Conservation (phyloP, 2,329 filamentous ascomycete species). For the Claviceps cyperi region DNA sequence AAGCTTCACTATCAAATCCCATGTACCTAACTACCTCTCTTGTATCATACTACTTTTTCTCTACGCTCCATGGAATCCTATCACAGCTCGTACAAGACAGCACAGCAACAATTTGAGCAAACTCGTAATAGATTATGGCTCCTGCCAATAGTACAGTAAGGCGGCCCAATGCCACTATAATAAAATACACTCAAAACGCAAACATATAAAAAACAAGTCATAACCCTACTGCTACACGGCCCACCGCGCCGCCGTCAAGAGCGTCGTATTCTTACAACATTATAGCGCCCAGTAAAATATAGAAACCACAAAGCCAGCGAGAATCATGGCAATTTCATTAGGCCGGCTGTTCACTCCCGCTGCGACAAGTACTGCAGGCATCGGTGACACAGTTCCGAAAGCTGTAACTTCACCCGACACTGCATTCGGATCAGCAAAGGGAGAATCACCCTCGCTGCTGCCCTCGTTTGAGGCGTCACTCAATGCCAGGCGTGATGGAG, state of each 20-base stretch:
- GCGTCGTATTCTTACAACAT: background rate
- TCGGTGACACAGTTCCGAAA: background rate
- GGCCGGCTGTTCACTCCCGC: background rate
- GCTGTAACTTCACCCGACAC: background rate
- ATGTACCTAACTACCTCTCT: no score
- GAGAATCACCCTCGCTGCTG: background rate
- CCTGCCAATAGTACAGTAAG: conserved; percentile 1
- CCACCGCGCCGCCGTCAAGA: background rate
- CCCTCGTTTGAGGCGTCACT: background rate
- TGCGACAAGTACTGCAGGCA: conserved; percentile 2
- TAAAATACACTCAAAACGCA: conserved; percentile 7
- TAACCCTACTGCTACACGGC: conserved; percentile 1
- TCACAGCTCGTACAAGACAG: background rate
- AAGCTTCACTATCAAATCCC: no score
- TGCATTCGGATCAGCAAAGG: background rate
- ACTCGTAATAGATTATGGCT: conserved; percentile 6
- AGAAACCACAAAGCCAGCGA: background rate
- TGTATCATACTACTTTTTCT: background rate
- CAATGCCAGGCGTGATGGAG: background rate
- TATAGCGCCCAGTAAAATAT: background rate
- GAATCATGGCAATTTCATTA: background rate
- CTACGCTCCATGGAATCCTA: background rate
- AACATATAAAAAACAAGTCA: conserved; percentile 5
- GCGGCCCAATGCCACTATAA: conserved; percentile 4
- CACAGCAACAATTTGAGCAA: background rate